phyloP scores from a whole-genome alignment of 2,329 filamentous ascomycete genomes.

The Monosporascus sp. region DNA sequence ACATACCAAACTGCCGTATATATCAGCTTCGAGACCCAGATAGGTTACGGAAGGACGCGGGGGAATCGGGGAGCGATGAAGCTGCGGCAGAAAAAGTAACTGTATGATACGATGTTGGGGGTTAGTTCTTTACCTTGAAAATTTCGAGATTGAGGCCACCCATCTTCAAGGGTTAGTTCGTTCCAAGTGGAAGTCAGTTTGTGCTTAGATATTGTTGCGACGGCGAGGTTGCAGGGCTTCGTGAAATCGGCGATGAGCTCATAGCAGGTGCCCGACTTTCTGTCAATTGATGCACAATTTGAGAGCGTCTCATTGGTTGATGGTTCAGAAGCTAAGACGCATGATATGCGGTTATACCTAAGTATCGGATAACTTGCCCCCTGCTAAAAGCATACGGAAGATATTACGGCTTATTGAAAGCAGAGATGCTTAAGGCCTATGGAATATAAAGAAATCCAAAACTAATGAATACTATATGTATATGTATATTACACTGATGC shows the following conservation, averaged over 20 bases:
- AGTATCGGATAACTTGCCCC: too few species aligned
- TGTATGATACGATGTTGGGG: background rate
- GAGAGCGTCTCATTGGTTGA: background rate
- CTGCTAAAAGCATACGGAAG: too few species aligned
- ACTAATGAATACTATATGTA: too few species aligned
- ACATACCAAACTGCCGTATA: conserved; percentile 78
- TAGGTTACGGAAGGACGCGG: background rate
- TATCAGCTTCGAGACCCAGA: conserved; percentile 4
- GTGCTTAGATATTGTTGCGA: background rate
- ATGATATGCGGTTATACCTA: too few species aligned
- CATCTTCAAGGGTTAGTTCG: conserved; percentile 41
- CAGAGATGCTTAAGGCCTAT: too few species aligned
- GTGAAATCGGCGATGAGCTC: background rate
- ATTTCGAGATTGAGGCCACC: conserved; percentile 88
- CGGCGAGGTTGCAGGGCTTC: background rate
- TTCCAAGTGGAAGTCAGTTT: background rate
- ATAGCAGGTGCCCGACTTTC: background rate
- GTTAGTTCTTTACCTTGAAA: conserved; percentile 69
- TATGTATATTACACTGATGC: too few species aligned
- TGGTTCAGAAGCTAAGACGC: background rate
- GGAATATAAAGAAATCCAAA: too few species aligned
- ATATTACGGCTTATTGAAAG: too few species aligned
- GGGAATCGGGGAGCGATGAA: conserved; percentile 2
- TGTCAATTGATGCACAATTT: background rate
- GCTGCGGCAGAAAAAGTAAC: background rate